phyloP scores from a whole-genome alignment of 257 asterid species.

The Solanum rostratum region DNA sequence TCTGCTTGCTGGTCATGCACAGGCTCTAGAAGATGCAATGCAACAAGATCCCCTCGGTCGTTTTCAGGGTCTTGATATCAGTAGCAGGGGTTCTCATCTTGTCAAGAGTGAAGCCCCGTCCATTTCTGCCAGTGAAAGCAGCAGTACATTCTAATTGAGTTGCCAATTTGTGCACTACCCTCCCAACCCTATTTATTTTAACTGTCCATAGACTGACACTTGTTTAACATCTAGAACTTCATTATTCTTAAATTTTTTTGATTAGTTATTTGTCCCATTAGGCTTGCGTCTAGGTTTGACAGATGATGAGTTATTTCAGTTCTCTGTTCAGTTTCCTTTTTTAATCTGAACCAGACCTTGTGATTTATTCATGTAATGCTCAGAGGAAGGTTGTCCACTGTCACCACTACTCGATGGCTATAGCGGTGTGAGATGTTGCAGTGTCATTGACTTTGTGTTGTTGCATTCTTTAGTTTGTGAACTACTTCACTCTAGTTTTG shows the following conservation, averaged over 20 bases:
- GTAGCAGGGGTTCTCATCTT: conserved; percentile 28
- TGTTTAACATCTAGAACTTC: conserved; percentile 21
- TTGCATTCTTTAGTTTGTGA: not conserved
- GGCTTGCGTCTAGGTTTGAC: conserved; percentile 13
- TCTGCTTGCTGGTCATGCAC: conserved; percentile 20
- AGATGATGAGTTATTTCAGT: not conserved
- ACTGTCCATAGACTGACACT: conserved; percentile 67
- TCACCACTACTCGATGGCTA: not conserved
- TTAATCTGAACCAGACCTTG: not conserved
- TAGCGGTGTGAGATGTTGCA: not conserved
- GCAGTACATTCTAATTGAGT: conserved; percentile 44
- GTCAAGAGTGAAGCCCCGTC: conserved; percentile 64
- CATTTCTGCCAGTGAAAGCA: conserved; percentile 57
- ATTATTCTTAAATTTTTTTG: conserved; percentile 22
- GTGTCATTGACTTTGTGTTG: not conserved
- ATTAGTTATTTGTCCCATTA: conserved; percentile 12
- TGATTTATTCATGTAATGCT: not conserved
- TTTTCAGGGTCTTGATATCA: conserved; percentile 46
- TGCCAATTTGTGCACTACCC: not conserved
- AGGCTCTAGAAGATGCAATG: conserved; percentile 17
- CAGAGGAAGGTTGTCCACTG: not conserved
- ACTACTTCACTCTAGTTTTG: not conserved
- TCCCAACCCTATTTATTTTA: conserved; percentile 14
- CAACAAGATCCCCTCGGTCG: conserved; percentile 54
- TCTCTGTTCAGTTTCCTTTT: not conserved